Base-by-base conservation (phyloP, 139 green algal genomes). In the Coccomyxa sp. region DNA sequence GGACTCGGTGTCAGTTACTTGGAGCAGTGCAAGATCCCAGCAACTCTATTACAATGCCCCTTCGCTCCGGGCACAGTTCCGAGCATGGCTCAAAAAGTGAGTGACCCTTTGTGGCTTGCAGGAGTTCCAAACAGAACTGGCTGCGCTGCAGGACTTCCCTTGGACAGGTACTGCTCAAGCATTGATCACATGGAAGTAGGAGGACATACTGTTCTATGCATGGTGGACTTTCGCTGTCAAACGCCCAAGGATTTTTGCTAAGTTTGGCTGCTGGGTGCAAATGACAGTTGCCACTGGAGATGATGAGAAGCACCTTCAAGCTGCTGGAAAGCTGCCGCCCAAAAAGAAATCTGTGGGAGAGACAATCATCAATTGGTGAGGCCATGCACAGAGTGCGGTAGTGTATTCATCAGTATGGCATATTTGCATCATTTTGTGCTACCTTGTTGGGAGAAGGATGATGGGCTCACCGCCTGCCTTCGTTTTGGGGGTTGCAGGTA, bases 71-170 rank as follows among this genome's bases (percentile, higher is more conserved):
- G 60, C 66, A 27, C 9, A 3, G 66, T 23, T 74, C 21, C 23
- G 9, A 9, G 21, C 66, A 74, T 30, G 66, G 66, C 7, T 11
- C 3, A 51, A 7, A 51, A 7, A 51, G 38, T 51, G 3, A 51
- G 7, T 51, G 3, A 51, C 38, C 38, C 38, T 51, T 51, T 51
- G 38, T 51, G 38, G 30, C 25, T 13, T n/a, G 58, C 31, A 32
- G 58, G 79, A 63, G 58, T 82, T 82, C 79, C 79, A 82, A 30
- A 17, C 58, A 13, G 13, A 82, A 58, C 58, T 82, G 79, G 27
- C 79, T 1, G 30, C 13, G 58, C 27, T 82, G 58, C 79, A 74
- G 58, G 79, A 82, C 58, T 82, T 82, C 58, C 79, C 79, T 16
- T 81, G 77, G 77, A 71, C 79, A 51, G 38, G 38, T 51, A 51